Evolutionary conservation across 2,329 filamentous ascomycete genomes (phyloP).

Genomic region (Purpureocillium takamizusanense): DNA sequence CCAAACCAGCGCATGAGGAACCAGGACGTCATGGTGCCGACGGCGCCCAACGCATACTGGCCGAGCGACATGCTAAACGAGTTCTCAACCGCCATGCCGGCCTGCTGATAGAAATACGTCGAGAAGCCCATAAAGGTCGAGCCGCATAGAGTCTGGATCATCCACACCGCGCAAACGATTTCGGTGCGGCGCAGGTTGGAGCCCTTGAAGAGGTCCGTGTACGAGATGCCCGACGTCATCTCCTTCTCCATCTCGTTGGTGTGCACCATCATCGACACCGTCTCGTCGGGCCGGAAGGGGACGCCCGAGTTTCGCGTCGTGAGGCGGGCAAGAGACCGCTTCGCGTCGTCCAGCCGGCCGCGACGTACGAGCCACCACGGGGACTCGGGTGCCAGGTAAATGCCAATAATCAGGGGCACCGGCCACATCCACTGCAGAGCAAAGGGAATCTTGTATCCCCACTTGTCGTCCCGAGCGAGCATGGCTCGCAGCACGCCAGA

Average conservation of each 20-base stretch:
- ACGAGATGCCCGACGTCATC: conserved; percentile 28
- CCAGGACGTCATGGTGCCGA: conserved; percentile 38
- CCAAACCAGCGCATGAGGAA: conserved; percentile 32
- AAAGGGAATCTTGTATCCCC: conserved; percentile 39
- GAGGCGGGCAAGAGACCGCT: conserved; percentile 27
- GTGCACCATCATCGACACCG: conserved; percentile 40
- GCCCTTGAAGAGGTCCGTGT: conserved; percentile 38
- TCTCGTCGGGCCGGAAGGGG: conserved; percentile 29
- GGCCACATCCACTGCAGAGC: conserved; percentile 41
- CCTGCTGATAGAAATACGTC: conserved; percentile 39
- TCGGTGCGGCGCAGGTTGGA: conserved; percentile 35
- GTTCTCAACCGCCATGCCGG: conserved; percentile 27
- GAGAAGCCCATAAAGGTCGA: conserved; percentile 47
- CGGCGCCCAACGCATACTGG: conserved; percentile 31
- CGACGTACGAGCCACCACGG: conserved; percentile 41
- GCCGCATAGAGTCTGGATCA: conserved; percentile 31
- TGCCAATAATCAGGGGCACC: conserved; percentile 30
- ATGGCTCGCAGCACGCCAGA: conserved; percentile 33
- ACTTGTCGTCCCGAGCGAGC: conserved; percentile 25
- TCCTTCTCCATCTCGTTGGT: conserved; percentile 40
- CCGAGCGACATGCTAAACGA: conserved; percentile 31
- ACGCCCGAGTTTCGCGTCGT: conserved; percentile 24
- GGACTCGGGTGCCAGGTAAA: conserved; percentile 36
- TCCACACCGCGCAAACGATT: conserved; percentile 34
- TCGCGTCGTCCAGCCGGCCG: conserved; percentile 28